phyloP scores from a whole-genome alignment of 1,284 basidiomycete genomes.

The Phylloporus gajari region DNA sequence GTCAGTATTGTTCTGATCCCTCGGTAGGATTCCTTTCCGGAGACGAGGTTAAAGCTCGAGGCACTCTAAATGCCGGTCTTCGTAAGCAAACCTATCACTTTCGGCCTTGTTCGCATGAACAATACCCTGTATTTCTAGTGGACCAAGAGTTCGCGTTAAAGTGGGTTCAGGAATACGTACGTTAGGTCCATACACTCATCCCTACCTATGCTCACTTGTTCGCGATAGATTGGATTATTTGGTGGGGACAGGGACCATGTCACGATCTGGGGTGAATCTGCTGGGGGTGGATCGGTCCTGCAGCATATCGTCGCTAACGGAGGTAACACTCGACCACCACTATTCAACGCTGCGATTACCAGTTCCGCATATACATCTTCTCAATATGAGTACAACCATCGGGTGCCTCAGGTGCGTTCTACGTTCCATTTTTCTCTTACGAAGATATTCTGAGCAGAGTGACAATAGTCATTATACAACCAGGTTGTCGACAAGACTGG shows the following conservation, averaged over 20 bases:
- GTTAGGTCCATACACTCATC: neutral
- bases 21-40: slow-evolving; percentile 43
- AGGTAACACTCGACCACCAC: slow-evolving; percentile 30
- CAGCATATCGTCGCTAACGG: slow-evolving; percentile 32
- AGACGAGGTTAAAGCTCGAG: slow-evolving; percentile 36
- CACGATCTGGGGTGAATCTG: slow-evolving; percentile 44
- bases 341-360: slow-evolving; percentile 38
- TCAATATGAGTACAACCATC: slow-evolving; percentile 42
- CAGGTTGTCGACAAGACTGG: slow-evolving; percentile 11
- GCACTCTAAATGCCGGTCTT: slow-evolving; percentile 45
- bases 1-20: no score
- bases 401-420: slow-evolving; percentile 26
- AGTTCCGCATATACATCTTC: slow-evolving; percentile 38
- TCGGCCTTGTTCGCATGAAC: neutral
- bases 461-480: slow-evolving; percentile 32
- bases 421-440: neutral
- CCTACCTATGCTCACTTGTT: neutral
- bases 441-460: no score
- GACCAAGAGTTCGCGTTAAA: slow-evolving; percentile 44
- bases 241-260: slow-evolving; percentile 41
- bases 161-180: slow-evolving; percentile 46
- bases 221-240: slow-evolving; percentile 36
- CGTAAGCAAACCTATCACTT: slow-evolving; percentile 27
- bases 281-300: slow-evolving; percentile 34
- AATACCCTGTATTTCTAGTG: slow-evolving; percentile 15